Evolutionary conservation across 2,329 filamentous ascomycete species (phyloP), one percentile per base, ranked within the genome.

Genomic region (Penicillium sp.): DNA sequence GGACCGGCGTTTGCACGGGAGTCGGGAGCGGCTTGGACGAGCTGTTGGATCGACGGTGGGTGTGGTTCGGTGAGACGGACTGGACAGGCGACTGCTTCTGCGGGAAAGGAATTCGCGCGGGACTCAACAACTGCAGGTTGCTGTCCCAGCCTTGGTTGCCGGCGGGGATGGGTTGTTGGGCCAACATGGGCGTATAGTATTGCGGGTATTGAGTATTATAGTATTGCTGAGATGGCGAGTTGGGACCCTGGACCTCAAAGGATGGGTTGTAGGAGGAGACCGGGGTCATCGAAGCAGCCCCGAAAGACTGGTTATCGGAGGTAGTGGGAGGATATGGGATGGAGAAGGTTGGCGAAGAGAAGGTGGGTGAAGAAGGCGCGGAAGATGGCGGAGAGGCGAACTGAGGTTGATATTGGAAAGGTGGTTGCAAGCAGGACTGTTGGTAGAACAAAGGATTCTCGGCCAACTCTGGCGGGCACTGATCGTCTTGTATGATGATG

Each of bases 21-120:
- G 80, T 83, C 2, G 81, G 81, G 11, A 83, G 75, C 62, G 81
- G 77, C 68, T 82, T 84, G 55, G 79, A 72, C 55, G 75, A 73
- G 61, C 67, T 65, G 54, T 68, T 68, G 16, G 70, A 67, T 42
- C 69, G 68, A 36, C 71, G 71, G 37, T 69, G 74, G 24, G 78
- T 73, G 37, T 76, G 75, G 47, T 47, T 60, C 11, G 56, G 47
- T 5, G 53, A 39, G 21, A 43, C 26, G 3, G 52, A 39, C 26
- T 55, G 52, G 8, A 68, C 72, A 8, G 77, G 77, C 1, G 74
- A 73, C 5, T 72, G 63, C 62, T 75, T 75, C 51, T 78, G 76
- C 16, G 65, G 52, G 57, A 70, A 69, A 40, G 68, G 66, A 34
- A 71, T 63, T 42, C 64, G 69, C 39, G 70, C 70, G 10, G 71